Conservation (phyloP, 2,329 filamentous ascomycete genomes). For the Laburnicola sp. region DNA sequence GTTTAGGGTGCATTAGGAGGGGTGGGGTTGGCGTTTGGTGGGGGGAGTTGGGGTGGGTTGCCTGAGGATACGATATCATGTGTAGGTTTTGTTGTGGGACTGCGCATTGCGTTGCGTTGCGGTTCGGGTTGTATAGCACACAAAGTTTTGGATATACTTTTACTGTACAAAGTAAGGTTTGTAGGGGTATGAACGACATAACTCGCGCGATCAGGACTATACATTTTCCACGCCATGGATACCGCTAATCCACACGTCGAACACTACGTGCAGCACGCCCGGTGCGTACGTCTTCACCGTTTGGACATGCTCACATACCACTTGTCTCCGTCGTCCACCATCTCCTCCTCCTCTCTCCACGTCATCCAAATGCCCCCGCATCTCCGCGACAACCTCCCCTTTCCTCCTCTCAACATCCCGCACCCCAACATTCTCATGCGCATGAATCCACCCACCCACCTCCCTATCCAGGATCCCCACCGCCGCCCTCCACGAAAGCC, state of each 20-base stretch:
- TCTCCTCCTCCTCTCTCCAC: slow-evolving; percentile 23
- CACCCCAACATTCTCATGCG: slow-evolving; percentile 62
- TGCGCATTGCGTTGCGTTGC: neutral
- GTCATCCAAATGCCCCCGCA: slow-evolving; percentile 38
- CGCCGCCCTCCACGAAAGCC: slow-evolving; percentile 54
- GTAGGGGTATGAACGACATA: too few species aligned
- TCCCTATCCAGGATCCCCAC: slow-evolving; percentile 51
- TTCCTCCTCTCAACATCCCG: slow-evolving; percentile 27
- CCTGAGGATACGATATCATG: too few species aligned
- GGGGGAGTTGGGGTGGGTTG: slow-evolving; percentile 48
- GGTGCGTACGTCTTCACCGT: slow-evolving; percentile 64
- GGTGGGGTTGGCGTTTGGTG: slow-evolving; percentile 40
- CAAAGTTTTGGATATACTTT: neutral
- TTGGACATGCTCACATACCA: slow-evolving; percentile 54
- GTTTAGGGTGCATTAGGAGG: slow-evolving; percentile 60
- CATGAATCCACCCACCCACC: slow-evolving; percentile 60
- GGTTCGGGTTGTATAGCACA: neutral
- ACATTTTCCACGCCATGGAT: slow-evolving; percentile 1
- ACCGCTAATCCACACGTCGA: slow-evolving; percentile 53
- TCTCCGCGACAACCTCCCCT: slow-evolving; percentile 46
- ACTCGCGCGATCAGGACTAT: slow-evolving; percentile 30
- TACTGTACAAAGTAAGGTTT: neutral
- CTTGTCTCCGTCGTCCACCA: slow-evolving; percentile 8
- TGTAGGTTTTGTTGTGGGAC: too few species aligned
- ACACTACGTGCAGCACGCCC: slow-evolving; percentile 64